These are phyloP conservation scores for Diplodia mutila DNA, from an alignment of 2,329 filamentous ascomycete species.

Conservation along the genomic window DNA sequence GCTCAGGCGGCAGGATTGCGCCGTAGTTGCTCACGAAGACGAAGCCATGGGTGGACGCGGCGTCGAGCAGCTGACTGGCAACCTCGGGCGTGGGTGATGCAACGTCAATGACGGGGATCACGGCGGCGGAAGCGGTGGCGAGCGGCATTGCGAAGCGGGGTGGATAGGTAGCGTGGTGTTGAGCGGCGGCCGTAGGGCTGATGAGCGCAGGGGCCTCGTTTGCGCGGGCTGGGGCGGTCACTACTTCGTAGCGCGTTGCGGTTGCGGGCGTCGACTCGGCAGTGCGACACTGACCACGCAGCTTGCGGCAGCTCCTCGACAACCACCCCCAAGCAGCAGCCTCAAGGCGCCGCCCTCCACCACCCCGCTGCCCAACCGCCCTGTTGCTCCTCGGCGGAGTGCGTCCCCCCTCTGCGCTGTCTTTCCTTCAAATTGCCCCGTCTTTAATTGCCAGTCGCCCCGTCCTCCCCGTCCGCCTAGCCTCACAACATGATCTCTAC, in stretches of 20 bases:
- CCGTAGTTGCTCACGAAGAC: slow-evolving; percentile 81
- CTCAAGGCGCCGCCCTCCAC: not conserved
- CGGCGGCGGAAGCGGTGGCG: slow-evolving; percentile 1
- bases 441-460: slow-evolving; percentile 27
- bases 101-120: slow-evolving; percentile 83
- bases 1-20: slow-evolving; percentile 61
- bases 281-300: slow-evolving; percentile 12
- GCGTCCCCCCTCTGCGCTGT: slow-evolving; percentile 21
- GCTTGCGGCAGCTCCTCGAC: slow-evolving; percentile 18
- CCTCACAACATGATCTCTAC: slow-evolving; percentile 46
- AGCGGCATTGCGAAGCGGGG: not conserved
- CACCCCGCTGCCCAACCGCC: slow-evolving; percentile 10
- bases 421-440: not conserved
- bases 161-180: slow-evolving; percentile 13
- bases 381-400: not conserved
- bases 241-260: not conserved
- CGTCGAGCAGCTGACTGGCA: slow-evolving; percentile 71
- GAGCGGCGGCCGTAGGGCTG: slow-evolving; percentile 21
- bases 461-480: not conserved
- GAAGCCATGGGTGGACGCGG: slow-evolving; percentile 83
- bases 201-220: slow-evolving; percentile 9
- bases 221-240: not conserved
- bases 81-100: slow-evolving; percentile 63
- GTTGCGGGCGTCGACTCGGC: slow-evolving; percentile 8
- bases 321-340: not conserved